Conservation (phyloP, 306 rosid genomes). For the Clitoria ternatea region DNA sequence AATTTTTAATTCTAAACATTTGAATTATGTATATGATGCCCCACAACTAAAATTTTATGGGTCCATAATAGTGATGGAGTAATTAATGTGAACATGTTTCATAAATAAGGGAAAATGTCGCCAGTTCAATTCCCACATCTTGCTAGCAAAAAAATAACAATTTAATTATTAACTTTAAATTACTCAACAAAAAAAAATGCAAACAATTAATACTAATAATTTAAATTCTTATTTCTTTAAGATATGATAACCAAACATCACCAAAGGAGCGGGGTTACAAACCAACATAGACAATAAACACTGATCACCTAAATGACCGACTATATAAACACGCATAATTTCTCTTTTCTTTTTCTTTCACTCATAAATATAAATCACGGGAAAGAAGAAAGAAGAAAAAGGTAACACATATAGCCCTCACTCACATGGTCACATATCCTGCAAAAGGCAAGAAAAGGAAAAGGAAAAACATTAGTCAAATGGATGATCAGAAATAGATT, state of each 20-base stretch:
- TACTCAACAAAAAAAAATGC: too few relatives aligned
- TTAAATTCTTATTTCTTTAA: neutral
- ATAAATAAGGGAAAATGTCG: too few relatives aligned
- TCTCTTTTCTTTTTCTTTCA: neutral
- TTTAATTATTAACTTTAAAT: too few relatives aligned
- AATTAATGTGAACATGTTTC: too few relatives aligned
- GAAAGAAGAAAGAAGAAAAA: neutral
- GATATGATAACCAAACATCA: slow-evolving; percentile 7
- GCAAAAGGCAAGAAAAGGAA: neutral
- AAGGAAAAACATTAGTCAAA: neutral
- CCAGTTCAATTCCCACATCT: too few relatives aligned
- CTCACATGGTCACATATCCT: slow-evolving; percentile 24
- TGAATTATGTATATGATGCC: too few relatives aligned
- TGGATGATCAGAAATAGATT: too few relatives aligned
- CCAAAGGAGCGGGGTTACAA: slow-evolving; percentile 11
- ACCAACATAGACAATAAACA: neutral
- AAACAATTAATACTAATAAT: neutral
- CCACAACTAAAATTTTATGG: too few relatives aligned
- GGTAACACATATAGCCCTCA: slow-evolving; percentile 11
- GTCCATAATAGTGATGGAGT: too few relatives aligned
- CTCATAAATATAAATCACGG: neutral
- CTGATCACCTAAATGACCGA: neutral
- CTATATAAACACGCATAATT: neutral
- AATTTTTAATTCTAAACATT: too few relatives aligned
- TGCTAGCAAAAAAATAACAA: too few relatives aligned